phyloP scores from a whole-genome alignment of 345 rosid genomes.

The Sisymbrium altissimum region DNA sequence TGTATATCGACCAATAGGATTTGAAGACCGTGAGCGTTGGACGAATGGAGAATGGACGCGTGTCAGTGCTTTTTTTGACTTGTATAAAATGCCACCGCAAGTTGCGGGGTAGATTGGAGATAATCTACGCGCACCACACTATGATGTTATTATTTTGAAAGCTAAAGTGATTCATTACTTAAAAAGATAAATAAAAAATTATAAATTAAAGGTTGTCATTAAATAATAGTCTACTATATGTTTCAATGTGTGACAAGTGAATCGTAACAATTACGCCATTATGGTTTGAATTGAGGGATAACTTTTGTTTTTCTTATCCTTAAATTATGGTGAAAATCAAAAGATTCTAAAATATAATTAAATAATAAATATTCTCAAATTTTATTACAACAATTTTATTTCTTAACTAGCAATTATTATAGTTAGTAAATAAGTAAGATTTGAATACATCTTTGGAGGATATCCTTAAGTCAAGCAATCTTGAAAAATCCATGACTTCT shows the following conservation, averaged over 20 bases:
- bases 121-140: constrained; percentile 28
- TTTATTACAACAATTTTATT: not conserved
- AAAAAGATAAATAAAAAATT: too few relatives aligned
- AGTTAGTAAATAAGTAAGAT: constrained; percentile 2
- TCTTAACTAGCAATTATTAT: not conserved
- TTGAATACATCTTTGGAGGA: not conserved
- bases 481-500: not conserved
- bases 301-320: not conserved
- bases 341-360: too few relatives aligned
- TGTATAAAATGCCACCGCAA: constrained; percentile 7
- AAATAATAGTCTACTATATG: not conserved
- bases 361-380: not conserved
- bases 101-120: constrained; percentile 35
- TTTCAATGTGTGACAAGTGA: constrained; percentile 2
- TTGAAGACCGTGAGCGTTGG: not conserved
- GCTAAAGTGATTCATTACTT: constrained; percentile 14
- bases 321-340: not conserved
- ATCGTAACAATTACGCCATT: constrained; percentile 31
- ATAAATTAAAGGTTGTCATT: not conserved
- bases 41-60: not conserved
- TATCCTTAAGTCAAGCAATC: not conserved
- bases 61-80: constrained; percentile 8
- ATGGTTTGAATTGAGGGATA: not conserved
- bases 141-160: constrained; percentile 9
- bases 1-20: constrained; percentile 27